Conservation (phyloP, 2,329 filamentous ascomycete species). For the Colletotrichum simmondsii region DNA sequence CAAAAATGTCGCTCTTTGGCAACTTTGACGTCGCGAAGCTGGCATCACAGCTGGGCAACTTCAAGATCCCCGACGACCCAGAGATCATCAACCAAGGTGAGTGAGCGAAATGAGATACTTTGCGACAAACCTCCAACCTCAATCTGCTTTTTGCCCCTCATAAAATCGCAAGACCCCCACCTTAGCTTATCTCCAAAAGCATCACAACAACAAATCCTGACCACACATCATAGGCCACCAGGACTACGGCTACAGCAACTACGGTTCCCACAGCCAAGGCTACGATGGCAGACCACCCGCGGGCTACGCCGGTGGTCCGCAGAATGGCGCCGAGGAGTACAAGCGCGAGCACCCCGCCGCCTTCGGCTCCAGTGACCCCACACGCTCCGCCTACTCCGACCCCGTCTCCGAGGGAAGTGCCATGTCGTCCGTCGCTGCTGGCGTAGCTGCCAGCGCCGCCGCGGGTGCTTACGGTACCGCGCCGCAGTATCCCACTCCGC, state of each 20-base stretch:
- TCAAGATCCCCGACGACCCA: conserved; percentile 46
- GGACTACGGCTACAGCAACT: conserved; percentile 33
- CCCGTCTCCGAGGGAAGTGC: conserved; percentile 3
- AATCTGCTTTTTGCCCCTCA: not conserved
- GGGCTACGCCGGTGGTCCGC: conserved; percentile 33
- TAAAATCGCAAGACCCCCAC: not conserved
- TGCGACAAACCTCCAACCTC: not conserved
- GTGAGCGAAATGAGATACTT: conserved; percentile 17
- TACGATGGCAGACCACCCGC: conserved; percentile 32
- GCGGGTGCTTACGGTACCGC: conserved; percentile 33
- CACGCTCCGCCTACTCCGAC: conserved; percentile 10
- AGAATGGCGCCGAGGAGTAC: conserved; percentile 33
- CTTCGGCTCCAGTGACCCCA: conserved; percentile 30
- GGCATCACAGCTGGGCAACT: conserved; percentile 51
- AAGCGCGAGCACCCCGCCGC: conserved; percentile 20
- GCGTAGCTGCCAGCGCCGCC: not conserved
- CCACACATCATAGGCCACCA: conserved; percentile 2
- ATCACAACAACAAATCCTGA: not conserved
- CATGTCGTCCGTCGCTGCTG: conserved; percentile 10
- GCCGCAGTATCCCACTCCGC: conserved; percentile 22
- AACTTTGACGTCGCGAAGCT: conserved; percentile 44
- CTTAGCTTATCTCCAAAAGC: not conserved
- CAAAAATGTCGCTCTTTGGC: conserved; percentile 24
- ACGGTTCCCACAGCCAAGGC: conserved; percentile 13
- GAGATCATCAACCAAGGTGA: conserved; percentile 42